phyloP scores from a whole-genome alignment of 805 yeast genomes.

The Yamadazyma insecticola region DNA sequence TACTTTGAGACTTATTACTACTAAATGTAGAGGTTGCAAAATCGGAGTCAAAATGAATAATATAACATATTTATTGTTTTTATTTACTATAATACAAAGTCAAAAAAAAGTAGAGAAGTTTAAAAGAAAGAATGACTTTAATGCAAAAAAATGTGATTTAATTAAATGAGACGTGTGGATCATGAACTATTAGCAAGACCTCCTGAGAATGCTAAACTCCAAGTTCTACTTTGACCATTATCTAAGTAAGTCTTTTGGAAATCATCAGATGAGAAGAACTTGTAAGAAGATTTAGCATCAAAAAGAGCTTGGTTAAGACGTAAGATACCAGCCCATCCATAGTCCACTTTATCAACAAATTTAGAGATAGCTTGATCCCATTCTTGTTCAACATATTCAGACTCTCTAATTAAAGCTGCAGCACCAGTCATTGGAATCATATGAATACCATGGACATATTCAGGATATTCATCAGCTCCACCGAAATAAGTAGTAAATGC shows the following conservation, averaged over 20 bases:
- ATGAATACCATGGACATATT: constrained; percentile 74
- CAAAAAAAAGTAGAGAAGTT: neutral
- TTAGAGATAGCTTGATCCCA: constrained; percentile 49
- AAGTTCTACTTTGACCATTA: constrained; percentile 59
- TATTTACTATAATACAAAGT: neutral
- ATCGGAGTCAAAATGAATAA: no score
- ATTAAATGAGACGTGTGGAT: no score
- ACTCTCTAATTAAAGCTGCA: constrained; percentile 56
- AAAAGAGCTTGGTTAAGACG: constrained; percentile 69
- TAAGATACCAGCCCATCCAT: constrained; percentile 74
- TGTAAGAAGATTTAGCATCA: constrained; percentile 61
- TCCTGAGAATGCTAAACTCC: constrained; percentile 58
- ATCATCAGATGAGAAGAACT: constrained; percentile 43
- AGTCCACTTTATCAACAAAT: constrained; percentile 44
- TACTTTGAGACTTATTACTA: no score
- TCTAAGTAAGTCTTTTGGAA: constrained; percentile 40
- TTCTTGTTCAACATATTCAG: constrained; percentile 54
- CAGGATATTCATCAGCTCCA: constrained; percentile 28
- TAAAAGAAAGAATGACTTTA: neutral
- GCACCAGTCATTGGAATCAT: constrained; percentile 71
- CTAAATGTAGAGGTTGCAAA: no score
- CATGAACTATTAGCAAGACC: constrained; percentile 30
- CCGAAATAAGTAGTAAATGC: constrained; percentile 77
- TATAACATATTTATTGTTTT: no score
- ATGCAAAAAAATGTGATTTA: neutral